These are phyloP conservation scores for Verticillium dahliae DNA, from an alignment of 2,329 filamentous ascomycete genomes.

Conservation along the genomic window DNA sequence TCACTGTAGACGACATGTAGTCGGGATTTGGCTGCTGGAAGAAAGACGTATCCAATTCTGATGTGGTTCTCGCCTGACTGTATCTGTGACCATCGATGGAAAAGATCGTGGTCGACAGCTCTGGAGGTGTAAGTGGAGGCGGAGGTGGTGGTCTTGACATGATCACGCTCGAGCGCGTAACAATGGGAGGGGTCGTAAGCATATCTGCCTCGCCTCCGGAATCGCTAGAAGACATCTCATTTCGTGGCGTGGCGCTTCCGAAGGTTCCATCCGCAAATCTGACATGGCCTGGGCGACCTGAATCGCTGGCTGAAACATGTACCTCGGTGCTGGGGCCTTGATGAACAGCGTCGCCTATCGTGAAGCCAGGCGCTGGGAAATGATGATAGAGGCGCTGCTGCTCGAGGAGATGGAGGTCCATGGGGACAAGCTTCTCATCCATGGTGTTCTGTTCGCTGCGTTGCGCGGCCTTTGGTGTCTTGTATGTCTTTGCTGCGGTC, in stretches of 20 bases:
- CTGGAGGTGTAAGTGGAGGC: slow-evolving; percentile 42
- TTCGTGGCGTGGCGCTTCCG: neutral
- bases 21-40: slow-evolving; percentile 45
- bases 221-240: neutral
- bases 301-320: neutral
- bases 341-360: slow-evolving; percentile 13
- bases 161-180: slow-evolving; percentile 6
- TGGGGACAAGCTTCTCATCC: neutral
- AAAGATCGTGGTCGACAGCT: slow-evolving; percentile 33
- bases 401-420: slow-evolving; percentile 3
- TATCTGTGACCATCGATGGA: slow-evolving; percentile 32
- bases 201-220: neutral
- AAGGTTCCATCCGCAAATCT: neutral
- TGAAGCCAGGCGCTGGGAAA: slow-evolving; percentile 5
- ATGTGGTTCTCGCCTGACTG: slow-evolving; percentile 23
- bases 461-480: neutral
- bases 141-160: slow-evolving; percentile 35
- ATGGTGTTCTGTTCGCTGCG: neutral
- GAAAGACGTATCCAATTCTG: slow-evolving; percentile 29
- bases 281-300: neutral
- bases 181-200: neutral
- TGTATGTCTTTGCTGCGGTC: slow-evolving; percentile 1
- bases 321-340: no score
- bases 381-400: slow-evolving; percentile 9
- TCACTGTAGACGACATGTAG: slow-evolving; percentile 30